Base-by-base conservation (phyloP, 1,139 yeast genomes). In the Geotrichum aggregatum region DNA sequence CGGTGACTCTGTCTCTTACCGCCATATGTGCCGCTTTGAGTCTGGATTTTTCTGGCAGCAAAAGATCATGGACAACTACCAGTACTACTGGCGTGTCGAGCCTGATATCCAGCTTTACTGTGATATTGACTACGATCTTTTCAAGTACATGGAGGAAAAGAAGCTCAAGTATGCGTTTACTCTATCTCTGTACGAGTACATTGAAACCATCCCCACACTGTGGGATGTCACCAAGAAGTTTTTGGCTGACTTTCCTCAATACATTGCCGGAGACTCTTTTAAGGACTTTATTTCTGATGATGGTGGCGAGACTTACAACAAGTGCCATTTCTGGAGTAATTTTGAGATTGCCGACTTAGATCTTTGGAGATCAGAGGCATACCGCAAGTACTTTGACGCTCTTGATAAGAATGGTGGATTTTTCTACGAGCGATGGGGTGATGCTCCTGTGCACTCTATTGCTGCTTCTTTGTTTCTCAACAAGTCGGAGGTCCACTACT, bases 381-480 rank as follows among this genome's bases (percentile, higher is more conserved):
- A 89, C 68, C 68, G 74, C 14, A 76, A 76, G 42, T 89, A 82
- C 69, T 89, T 89, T 63, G 80, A 86, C 18, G 70, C 76, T 60
- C 75, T 89, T 61, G 97, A 89, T 66, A 64, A 74, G 55, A 76
- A 83, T 0, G 96, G 96, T 38, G 95, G 95, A 2, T 89, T 89
- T 72, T 89, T 86, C 71, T 89, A 89, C 68, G 96, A 89, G 68
- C 76, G 96, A 66, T 89, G 97, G 97, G 96, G 96, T 31, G 96
- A 89, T 69, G 96, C 96, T 0, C 96, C 96, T 4, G 80, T 88
- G 22, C 96, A 88, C 70, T 83, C 95, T 2, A 79, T 88, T 58
- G 75, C 92, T 1, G 94, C 88, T 1, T 75, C 95, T 0, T 73
- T 85, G 54, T 77, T 88, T 66, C 69, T 87, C 58, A 78, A 83